phyloP scores from a whole-genome alignment of 1,139 yeast genomes.

The Wickerhamomyces sp. region DNA sequence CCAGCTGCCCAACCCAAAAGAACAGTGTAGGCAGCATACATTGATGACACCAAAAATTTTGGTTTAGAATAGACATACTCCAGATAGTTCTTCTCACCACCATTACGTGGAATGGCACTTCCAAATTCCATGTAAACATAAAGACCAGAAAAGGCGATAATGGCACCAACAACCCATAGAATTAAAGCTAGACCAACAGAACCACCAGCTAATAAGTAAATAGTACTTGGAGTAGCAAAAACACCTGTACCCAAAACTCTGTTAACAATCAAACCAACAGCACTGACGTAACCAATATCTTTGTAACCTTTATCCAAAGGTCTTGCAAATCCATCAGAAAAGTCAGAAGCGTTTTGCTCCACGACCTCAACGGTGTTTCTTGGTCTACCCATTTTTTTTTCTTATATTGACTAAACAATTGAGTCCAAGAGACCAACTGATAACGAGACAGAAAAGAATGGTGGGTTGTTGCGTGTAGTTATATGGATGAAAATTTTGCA shows the following conservation, averaged over 20 bases:
- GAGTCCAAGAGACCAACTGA: no score
- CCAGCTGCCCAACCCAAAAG: conserved; percentile 86
- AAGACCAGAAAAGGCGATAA: conserved; percentile 70
- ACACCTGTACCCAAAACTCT: conserved; percentile 89
- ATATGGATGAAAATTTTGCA: no score
- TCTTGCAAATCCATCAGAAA: conserved; percentile 4
- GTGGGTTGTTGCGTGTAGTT: no score
- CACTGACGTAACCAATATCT: conserved; percentile 23
- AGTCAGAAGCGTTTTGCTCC: conserved; percentile 1
- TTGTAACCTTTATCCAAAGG: conserved; percentile 24
- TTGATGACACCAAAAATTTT: conserved; percentile 60
- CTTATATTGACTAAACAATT: no score
- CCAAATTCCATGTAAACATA: conserved; percentile 83
- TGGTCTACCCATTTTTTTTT: not conserved
- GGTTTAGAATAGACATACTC: conserved; percentile 71
- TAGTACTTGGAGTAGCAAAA: conserved; percentile 79
- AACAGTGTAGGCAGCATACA: conserved; percentile 73
- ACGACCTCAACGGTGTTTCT: conserved; percentile 2
- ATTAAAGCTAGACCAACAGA: conserved; percentile 70
- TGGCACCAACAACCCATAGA: conserved; percentile 74
- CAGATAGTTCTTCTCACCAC: conserved; percentile 83
- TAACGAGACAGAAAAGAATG: no score
- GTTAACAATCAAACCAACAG: conserved; percentile 50
- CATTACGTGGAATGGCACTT: conserved; percentile 76
- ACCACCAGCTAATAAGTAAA: conserved; percentile 55